phyloP scores from a whole-genome alignment of 169 alveolate species.

The Plasmodium gonderi region DNA sequence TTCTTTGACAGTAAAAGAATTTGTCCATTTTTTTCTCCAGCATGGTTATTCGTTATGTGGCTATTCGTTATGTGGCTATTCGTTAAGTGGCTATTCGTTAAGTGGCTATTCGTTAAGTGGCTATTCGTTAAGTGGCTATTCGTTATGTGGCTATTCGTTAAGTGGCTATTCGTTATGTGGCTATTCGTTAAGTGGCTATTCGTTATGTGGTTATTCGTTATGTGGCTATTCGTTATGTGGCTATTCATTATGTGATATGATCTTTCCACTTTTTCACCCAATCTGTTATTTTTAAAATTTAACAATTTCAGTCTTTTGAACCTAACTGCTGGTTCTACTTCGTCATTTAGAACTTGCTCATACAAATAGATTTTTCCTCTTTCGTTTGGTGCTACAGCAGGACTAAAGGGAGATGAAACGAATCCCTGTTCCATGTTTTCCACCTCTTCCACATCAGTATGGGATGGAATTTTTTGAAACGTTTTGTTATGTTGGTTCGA shows the following conservation, averaged over 20 bases:
- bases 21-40: background rate
- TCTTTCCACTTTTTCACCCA: constrained; percentile 1
- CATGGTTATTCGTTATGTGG: background rate
- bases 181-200: no score
- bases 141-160: no score
- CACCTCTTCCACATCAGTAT: background rate
- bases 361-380: background rate
- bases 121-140: constrained; percentile 3
- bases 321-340: constrained; percentile 1
- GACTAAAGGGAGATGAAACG: background rate
- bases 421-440: no score
- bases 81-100: background rate
- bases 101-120: background rate
- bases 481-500: no score
- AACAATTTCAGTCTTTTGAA: constrained; percentile 25
- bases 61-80: constrained; percentile 3
- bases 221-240: background rate
- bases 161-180: background rate
- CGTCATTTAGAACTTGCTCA: constrained; percentile 12
- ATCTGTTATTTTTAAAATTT: background rate
- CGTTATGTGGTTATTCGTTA: background rate
- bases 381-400: background rate
- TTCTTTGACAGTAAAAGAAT: constrained; percentile 38
- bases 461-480: no score
- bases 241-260: no score